Conservation (phyloP, 345 rosid species). For the Excoecaria agallocha region DNA sequence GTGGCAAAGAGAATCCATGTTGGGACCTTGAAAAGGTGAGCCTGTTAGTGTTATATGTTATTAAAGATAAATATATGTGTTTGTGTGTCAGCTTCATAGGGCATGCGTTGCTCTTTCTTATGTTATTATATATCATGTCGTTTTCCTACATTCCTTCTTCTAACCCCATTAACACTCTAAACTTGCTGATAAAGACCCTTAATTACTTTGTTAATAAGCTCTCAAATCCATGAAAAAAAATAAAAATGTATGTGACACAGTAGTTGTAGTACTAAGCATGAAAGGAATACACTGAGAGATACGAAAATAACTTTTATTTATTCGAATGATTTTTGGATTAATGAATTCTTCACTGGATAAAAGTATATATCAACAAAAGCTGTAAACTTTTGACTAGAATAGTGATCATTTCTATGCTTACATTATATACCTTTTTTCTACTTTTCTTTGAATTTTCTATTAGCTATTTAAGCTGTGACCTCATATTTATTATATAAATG, state of each 20-base stretch:
- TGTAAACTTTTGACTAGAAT: slow-evolving; percentile 43
- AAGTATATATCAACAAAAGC: slow-evolving; percentile 26
- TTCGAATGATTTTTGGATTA: slow-evolving; percentile 30
- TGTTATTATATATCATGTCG: background rate
- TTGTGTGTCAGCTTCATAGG: slow-evolving; percentile 37
- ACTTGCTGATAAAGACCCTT: no score
- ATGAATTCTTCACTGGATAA: slow-evolving; percentile 11
- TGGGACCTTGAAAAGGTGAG: slow-evolving; percentile 54
- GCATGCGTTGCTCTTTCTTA: slow-evolving; percentile 29
- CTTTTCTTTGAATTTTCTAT: background rate
- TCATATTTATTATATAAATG: no score
- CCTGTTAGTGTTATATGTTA: slow-evolving; percentile 15
- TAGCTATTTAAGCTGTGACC: background rate
- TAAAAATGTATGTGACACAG: no score
- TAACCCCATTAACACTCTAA: no score
- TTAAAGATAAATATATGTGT: slow-evolving; percentile 5
- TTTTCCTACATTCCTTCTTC: background rate
- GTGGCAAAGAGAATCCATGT: slow-evolving; percentile 53
- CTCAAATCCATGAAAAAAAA: no score
- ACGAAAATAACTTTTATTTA: slow-evolving; percentile 36
- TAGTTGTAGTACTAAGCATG: background rate
- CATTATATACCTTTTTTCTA: background rate
- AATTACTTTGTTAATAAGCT: no score
- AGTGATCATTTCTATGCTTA: slow-evolving; percentile 16
- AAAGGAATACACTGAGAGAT: slow-evolving; percentile 25